These are phyloP conservation scores for Cenchrus fungigraminus DNA, from an alignment of 176 grass and related monocot genomes.

Conservation along the genomic window DNA sequence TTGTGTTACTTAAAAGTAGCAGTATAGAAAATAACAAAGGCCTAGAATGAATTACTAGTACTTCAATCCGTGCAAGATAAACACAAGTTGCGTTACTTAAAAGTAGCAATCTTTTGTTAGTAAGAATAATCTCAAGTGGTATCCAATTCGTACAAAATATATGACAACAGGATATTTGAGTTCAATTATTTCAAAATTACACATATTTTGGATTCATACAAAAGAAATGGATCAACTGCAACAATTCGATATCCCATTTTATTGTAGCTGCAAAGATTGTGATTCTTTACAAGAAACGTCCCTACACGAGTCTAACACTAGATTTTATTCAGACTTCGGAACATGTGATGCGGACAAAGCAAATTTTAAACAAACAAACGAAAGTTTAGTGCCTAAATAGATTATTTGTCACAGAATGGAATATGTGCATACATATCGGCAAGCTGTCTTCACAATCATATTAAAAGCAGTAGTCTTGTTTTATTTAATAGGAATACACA, in stretches of 20 bases:
- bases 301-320: background rate
- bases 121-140: background rate
- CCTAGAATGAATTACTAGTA: background rate
- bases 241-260: background rate
- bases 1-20: background rate
- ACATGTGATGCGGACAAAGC: conserved; percentile 1
- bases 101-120: background rate
- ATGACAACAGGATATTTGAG: background rate
- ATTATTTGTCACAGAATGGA: background rate
- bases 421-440: conserved; percentile 9
- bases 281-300: conserved; percentile 13
- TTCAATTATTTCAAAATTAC: background rate
- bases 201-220: conserved; percentile 16
- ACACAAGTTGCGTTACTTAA: too few relatives aligned
- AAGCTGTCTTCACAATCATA: conserved; percentile 25
- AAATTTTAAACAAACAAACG: background rate
- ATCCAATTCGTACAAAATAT: background rate
- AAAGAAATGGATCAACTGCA: background rate
- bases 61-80: background rate
- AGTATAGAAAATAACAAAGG: background rate
- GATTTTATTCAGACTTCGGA: conserved; percentile 9
- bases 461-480: conserved; percentile 14
- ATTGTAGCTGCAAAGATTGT: background rate
- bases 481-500: conserved; percentile 12
- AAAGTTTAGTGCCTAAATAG: conserved; percentile 18